Base-by-base conservation (phyloP, 345 rosid genomes). In the Viola odorata region DNA sequence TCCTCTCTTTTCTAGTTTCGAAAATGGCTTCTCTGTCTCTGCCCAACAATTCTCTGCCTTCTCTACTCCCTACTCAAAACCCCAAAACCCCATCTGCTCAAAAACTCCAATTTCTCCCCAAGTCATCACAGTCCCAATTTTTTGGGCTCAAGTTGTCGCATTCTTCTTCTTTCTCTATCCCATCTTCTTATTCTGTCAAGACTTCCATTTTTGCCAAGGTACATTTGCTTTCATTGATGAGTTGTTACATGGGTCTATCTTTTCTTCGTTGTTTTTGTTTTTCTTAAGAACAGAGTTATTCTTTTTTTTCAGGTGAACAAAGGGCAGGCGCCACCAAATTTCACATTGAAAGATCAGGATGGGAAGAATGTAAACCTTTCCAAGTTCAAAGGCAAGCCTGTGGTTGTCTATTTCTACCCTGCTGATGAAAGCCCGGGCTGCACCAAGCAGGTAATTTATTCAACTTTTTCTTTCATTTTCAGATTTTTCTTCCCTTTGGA, bases 341-440 rank as follows among this genome's bases (percentile, higher is more conserved):
- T 92, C 82, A 81, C 91, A 37, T 73, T 89, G 80, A 89, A 83
- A 70, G 91, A 92, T 76, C 98, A 92, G 65, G 91, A 89, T 4
- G 96, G 96, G n/a, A 92, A 66, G 75, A 70, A 50, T 6, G 89
- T 92, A 60, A 85, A 73, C 75, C 87, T 92, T 14, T 71, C 84
- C 41, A 78, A 84, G 69, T 87, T 82, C 62, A 89, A 89, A 80
- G 98, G 96, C 66, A 92, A 89, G 88, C 98, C 98, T 44, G 90
- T 87, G 57, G 87, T 89, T 53, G 71, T 89, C 64, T 92, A 92
- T 62, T 92, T 92, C 78, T 89, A 92, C 81, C 96, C 98, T 57
- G 98, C 96, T 38, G 98, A 92, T 78, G 98, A 92, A 68, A 68
- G 85, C 41, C 98, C 98, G 53, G 84, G 96, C 41, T 92, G 98